Base-by-base conservation (phyloP, 2,329 filamentous ascomycete genomes). In the Pseudogymnoascus destructans region DNA sequence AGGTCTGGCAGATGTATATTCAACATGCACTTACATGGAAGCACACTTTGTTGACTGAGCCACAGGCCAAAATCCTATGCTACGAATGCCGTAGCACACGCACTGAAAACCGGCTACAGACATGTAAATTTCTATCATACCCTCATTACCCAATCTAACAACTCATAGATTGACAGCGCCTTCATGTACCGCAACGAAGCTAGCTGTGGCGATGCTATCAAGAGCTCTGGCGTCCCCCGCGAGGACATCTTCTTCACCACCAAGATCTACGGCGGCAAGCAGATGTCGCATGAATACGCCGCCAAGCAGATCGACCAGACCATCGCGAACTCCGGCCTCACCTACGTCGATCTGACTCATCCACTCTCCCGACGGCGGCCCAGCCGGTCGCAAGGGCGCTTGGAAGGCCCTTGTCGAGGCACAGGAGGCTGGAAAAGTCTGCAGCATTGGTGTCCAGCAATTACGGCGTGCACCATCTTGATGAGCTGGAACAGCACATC, bases 291-390 rank as follows among this genome's bases (percentile, higher is more conserved):
- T 66, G 77, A 84, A 11, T 78, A 74, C 59, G 78, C 86, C 19
- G 83, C 82, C 69, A 74, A 75, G 13, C 79, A 83, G 63, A 77
- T 95, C 62, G 72, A 84, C 62, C 73, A 77, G 57, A 86, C 83
- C 13, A 73, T 91, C 19, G 71, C 75, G 11, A 56, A 56, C 21
- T 80, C 83, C 0, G 78, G 80, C 11, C 73, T 87, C 3, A 79
- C 75, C 19, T 88, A 87, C 68, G 76, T 87, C 62, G 84, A 89
- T 65, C 75, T 88, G 59, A 78, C 76, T 85, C 17, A 76, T 85
- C 57, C 82, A 85, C 67, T 72, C 78, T 0, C 81, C 81, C 0
- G 82, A 80, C 64, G 80, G 81, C 40, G 81, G 80, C 1, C 70
- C 75, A 1, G 73, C 72, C 15, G 73, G 68, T 54, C 77, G 82